phyloP scores from a whole-genome alignment of 345 rosid genomes.

The Carallia brachiata region DNA sequence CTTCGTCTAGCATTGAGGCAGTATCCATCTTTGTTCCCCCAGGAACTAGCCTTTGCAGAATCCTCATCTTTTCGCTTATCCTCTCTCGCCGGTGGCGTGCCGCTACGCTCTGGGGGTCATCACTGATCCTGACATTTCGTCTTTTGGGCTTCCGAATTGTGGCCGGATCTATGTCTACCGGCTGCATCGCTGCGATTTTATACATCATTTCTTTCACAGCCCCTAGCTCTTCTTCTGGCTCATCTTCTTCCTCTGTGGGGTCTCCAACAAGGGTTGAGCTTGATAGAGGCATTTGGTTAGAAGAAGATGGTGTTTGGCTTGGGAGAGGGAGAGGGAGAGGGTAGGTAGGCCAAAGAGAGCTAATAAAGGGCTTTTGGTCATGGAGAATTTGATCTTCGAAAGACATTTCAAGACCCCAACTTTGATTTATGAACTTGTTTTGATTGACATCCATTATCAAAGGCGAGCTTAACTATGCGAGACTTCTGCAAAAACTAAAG shows the following conservation, averaged over 20 bases:
- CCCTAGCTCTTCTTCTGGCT: slow-evolving; percentile 70
- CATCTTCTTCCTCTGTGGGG: slow-evolving; percentile 37
- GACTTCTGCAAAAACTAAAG: background rate
- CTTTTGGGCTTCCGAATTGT: slow-evolving; percentile 77
- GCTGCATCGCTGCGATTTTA: slow-evolving; percentile 93
- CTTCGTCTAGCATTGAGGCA: slow-evolving; percentile 95
- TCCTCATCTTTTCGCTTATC: slow-evolving; percentile 89
- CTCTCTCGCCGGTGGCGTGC: slow-evolving; percentile 90
- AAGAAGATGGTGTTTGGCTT: slow-evolving; percentile 25
- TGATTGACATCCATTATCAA: slow-evolving; percentile 57
- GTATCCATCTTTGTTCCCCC: slow-evolving; percentile 98
- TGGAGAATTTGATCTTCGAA: slow-evolving; percentile 43
- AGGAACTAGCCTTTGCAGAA: slow-evolving; percentile 86
- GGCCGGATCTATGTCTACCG: slow-evolving; percentile 86
- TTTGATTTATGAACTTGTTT: slow-evolving; percentile 42
- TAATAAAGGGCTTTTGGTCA: slow-evolving; percentile 32
- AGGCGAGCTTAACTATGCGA: slow-evolving; percentile 5
- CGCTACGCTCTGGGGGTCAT: slow-evolving; percentile 95
- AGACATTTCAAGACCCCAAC: slow-evolving; percentile 45
- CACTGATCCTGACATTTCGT: slow-evolving; percentile 80
- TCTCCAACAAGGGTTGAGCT: slow-evolving; percentile 20
- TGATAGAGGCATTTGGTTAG: slow-evolving; percentile 14
- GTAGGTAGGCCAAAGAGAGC: slow-evolving; percentile 32
- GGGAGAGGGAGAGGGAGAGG: slow-evolving; percentile 20
- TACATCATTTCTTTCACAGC: slow-evolving; percentile 99